A percentile compares a stretch with the other conserved stretches of the same genome.
Conservation (phyloP, 2,329 filamentous ascomycete species). For the Zymoseptoria pseudotritici region DNA sequence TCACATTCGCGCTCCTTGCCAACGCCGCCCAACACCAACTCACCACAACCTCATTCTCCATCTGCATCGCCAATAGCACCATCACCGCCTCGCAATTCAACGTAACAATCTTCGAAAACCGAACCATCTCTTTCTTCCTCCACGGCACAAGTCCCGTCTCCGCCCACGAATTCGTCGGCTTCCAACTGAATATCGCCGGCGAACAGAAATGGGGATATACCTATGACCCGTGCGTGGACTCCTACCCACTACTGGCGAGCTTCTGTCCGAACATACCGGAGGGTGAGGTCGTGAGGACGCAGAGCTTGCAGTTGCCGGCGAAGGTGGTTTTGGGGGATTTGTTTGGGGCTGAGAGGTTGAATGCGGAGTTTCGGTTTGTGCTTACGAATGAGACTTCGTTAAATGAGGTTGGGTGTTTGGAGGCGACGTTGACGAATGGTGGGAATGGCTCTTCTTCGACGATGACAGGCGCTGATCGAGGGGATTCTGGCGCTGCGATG, state of each 20-base stretch:
- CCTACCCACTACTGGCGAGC: not conserved
- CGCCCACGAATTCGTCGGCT: not conserved
- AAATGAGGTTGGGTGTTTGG: not conserved
- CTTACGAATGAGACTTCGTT: not conserved
- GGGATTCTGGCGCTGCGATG: not conserved
- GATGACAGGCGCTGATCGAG: not conserved
- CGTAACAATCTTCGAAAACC: not conserved
- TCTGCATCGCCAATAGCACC: not conserved
- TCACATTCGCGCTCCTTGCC: not conserved
- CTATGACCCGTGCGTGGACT: not conserved
- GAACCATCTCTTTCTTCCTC: not conserved
- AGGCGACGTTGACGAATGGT: not conserved
- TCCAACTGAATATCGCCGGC: not conserved
- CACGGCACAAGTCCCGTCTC: not conserved
- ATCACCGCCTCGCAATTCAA: not conserved
- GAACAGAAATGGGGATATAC: not conserved
- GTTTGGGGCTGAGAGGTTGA: not conserved
- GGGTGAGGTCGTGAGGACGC: not conserved
- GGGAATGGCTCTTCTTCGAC: not conserved
- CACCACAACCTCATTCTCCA: not conserved
- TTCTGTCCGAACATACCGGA: not conserved
- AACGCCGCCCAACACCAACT: constrained; percentile 1
- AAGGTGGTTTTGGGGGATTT: not conserved
- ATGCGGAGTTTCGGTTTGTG: not conserved
- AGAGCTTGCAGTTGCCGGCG: not conserved